Base-by-base conservation (phyloP, 2,329 filamentous ascomycete species). In the Aspergillus sp. region DNA sequence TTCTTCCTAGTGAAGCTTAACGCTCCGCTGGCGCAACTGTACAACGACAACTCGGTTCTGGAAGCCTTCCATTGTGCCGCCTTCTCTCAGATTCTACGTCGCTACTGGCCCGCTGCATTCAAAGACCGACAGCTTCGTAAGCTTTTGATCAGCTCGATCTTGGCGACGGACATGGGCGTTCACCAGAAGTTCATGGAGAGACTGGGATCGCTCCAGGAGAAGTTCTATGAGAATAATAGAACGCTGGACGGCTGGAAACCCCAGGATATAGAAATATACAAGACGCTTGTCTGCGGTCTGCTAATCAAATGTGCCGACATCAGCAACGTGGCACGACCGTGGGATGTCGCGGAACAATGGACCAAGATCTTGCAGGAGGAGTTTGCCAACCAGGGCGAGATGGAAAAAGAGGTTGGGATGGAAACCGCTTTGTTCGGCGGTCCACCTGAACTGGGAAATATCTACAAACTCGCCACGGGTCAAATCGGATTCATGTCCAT, bases 251-350 rank as follows among this genome's bases (percentile, higher is more conserved):
- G 82, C 7, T 97, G 91, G 91, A 88, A 87, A 55, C 84, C 83
- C 4, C 88, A 91, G 59, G 82, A 88, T 60, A 69, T 87, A 10
- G 87, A 94, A 55, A 88, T 92, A 61, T 83, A 91, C 60, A 88
- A 87, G 60, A 85, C 89, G 9, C 75, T 97, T 44, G 78, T 88
- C n/a, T 97, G 94, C 72, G 91, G 91, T 13, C 76, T 99, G 52
- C 77, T 99, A 54, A 97, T 99, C 75, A 99, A 99, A 71, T 97
- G 94, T 69, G 94, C 94, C 36, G 94, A 99, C 71, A 97, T 99
- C 67, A 97, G 93, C 76, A 99, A 99, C 69, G 94, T 97, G 70
- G 91, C 92, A 50, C 86, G 94, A 52, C 88, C 86, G 52, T 92
- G 94, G 69, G 81, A 88, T 52, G 85, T 91, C 21, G 94, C 94